Conservation (phyloP, 1,284 basidiomycete genomes). For the Stygiomarasmius scandens region DNA sequence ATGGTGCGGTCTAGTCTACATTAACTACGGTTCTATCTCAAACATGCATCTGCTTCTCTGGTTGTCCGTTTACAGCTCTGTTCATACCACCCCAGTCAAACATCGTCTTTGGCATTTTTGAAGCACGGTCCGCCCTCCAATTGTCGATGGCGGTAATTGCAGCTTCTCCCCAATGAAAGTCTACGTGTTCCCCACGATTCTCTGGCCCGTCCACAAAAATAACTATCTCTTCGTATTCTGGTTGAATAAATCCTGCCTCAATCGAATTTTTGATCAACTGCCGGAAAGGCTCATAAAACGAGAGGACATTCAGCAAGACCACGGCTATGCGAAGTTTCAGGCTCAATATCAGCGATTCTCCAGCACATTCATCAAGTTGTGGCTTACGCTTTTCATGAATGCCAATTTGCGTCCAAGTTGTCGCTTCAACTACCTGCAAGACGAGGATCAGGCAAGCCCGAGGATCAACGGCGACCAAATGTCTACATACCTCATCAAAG, state of each 20-base stretch:
- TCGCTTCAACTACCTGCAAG: conserved; percentile 80
- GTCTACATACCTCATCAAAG: conserved; percentile 75
- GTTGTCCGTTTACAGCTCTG: no score
- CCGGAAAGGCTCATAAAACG: conserved; percentile 81
- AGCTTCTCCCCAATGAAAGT: conserved; percentile 78
- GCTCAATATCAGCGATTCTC: background rate
- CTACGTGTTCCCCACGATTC: conserved; percentile 54
- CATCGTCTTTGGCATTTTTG: conserved; percentile 19
- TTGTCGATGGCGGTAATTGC: conserved; percentile 65
- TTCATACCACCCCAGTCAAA: conserved; percentile 43
- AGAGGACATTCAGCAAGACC: conserved; percentile 79
- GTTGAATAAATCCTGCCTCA: conserved; percentile 75
- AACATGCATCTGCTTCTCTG: no score
- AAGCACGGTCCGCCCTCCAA: conserved; percentile 50
- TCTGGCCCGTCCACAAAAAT: conserved; percentile 75
- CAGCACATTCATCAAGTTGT: background rate
- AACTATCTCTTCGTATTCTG: conserved; percentile 61
- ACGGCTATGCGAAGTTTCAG: conserved; percentile 58
- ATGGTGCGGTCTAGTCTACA: no score
- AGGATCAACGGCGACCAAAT: conserved; percentile 1
- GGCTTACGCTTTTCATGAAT: conserved; percentile 83
- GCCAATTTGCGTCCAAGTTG: conserved; percentile 90
- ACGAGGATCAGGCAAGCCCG: background rate
- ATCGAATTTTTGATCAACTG: conserved; percentile 70
- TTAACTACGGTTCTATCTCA: no score